These are phyloP conservation scores for Mycena haematopus DNA, from an alignment of 768 basidiomycete genomes.

Conservation along the genomic window DNA sequence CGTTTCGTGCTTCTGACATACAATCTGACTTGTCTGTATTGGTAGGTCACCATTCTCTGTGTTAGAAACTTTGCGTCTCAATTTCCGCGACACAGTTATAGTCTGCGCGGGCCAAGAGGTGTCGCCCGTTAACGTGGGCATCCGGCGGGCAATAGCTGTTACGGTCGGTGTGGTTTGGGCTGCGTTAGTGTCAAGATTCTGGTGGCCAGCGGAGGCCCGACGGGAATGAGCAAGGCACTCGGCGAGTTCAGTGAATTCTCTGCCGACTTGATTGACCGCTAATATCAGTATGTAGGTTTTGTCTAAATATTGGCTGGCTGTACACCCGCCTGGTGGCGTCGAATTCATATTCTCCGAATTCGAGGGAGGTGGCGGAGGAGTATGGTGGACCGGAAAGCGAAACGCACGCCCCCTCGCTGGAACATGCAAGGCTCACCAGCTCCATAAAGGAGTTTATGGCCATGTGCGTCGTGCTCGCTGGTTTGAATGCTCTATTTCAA, in stretches of 20 bases:
- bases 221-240: constrained; percentile 83
- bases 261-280: background rate
- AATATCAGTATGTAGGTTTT: constrained; percentile 66
- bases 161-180: constrained; percentile 90
- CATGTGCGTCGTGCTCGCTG: constrained; percentile 63
- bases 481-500: background rate
- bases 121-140: constrained; percentile 72
- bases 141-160: constrained; percentile 81
- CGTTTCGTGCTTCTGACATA: constrained; percentile 88
- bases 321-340: constrained; percentile 91
- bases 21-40: constrained; percentile 82
- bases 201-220: constrained; percentile 97
- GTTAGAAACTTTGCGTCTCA: background rate
- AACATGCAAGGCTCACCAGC: constrained; percentile 55
- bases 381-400: constrained; percentile 35
- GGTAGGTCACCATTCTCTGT: constrained; percentile 45
- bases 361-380: constrained; percentile 36
- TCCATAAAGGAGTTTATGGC: constrained; percentile 91
- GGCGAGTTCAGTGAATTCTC: constrained; percentile 67
- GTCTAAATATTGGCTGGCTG: constrained; percentile 91
- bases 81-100: constrained; percentile 62
- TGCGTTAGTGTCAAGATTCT: constrained; percentile 84
- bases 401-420: constrained; percentile 40
- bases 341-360: constrained; percentile 75
- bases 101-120: constrained; percentile 68